Evolutionary conservation across 768 basidiomycete species (phyloP).

Genomic region (Suillus fuscotomentosus): DNA sequence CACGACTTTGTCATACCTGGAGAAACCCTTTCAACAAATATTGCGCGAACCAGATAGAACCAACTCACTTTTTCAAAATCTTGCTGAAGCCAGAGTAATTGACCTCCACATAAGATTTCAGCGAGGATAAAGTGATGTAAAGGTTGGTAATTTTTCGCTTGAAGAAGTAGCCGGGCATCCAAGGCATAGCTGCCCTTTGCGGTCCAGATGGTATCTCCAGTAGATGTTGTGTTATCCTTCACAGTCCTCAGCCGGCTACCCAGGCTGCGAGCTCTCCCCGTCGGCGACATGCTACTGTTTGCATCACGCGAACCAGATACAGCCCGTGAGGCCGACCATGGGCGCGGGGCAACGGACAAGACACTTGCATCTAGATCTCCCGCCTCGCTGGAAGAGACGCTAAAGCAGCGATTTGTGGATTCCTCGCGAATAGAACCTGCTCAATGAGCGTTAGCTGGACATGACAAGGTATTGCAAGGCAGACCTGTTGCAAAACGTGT

Average conservation of each 20-base stretch:
- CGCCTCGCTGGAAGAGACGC: conserved; percentile 51
- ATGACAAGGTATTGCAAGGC: background rate
- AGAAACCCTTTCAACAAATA: background rate
- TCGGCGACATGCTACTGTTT: conserved; percentile 33
- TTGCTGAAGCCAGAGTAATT: conserved; percentile 95
- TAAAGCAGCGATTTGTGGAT: conserved; percentile 26
- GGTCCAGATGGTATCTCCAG: conserved; percentile 67
- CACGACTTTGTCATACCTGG: conserved; percentile 92
- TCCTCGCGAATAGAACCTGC: conserved; percentile 12
- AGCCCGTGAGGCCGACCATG: conserved; percentile 3
- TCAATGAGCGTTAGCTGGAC: background rate
- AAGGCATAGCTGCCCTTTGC: conserved; percentile 76
- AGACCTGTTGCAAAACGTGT: conserved; percentile 24
- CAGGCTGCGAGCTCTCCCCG: conserved; percentile 32
- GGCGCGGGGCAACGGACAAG: conserved; percentile 20
- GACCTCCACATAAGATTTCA: conserved; percentile 86
- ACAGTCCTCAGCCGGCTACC: conserved; percentile 51
- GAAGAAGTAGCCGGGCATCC: conserved; percentile 80
- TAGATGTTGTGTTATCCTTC: conserved; percentile 49
- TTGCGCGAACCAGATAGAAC: conserved; percentile 1
- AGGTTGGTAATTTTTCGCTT: conserved; percentile 86
- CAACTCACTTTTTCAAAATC: conserved; percentile 88
- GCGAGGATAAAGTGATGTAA: conserved; percentile 71
- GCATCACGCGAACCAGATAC: conserved; percentile 22
- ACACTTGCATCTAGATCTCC: conserved; percentile 41